A percentile compares a stretch with the other conserved stretches of the same genome.
Conservation (phyloP, 177 flowering plant species). For the Telopea speciosissima region DNA sequence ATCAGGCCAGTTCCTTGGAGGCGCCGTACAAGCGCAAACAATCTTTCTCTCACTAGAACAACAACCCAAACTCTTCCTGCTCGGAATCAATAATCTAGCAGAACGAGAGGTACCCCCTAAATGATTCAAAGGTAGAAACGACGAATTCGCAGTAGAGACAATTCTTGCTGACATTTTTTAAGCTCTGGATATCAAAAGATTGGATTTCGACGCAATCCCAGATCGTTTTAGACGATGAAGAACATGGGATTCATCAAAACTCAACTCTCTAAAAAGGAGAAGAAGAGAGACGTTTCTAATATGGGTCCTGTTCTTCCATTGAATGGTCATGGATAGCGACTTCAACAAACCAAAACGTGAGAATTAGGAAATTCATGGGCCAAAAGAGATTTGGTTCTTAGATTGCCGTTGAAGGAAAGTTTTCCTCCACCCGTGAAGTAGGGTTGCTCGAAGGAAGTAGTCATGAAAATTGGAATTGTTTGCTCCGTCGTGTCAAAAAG, state of each 20-base stretch:
- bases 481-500: too few species aligned
- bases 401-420: too few species aligned
- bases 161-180: slow-evolving; percentile 2
- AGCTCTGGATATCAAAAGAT: background rate
- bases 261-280: background rate
- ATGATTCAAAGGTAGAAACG: slow-evolving; percentile 13
- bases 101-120: slow-evolving; percentile 16
- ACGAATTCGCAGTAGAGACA: slow-evolving; percentile 25
- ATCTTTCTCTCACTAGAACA: slow-evolving; percentile 21
- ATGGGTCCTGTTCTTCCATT: background rate
- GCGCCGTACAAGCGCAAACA: slow-evolving; percentile 47
- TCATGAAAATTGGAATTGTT: too few species aligned
- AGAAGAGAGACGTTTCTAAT: background rate
- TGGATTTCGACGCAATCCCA: slow-evolving; percentile 16
- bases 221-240: slow-evolving; percentile 6
- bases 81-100: slow-evolving; percentile 7
- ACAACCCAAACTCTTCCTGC: slow-evolving; percentile 11
- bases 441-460: too few species aligned
- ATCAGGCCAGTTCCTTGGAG: slow-evolving; percentile 32
- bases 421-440: too few species aligned
- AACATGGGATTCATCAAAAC: background rate
- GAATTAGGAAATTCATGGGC: background rate
- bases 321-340: background rate
- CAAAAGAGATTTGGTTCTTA: too few species aligned
- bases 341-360: background rate